Percentiles rank a stretch among this genome's conserved stretches.
phyloP scores from a whole-genome alignment of 139 green algal species.

The Micractinium sp. region DNA sequence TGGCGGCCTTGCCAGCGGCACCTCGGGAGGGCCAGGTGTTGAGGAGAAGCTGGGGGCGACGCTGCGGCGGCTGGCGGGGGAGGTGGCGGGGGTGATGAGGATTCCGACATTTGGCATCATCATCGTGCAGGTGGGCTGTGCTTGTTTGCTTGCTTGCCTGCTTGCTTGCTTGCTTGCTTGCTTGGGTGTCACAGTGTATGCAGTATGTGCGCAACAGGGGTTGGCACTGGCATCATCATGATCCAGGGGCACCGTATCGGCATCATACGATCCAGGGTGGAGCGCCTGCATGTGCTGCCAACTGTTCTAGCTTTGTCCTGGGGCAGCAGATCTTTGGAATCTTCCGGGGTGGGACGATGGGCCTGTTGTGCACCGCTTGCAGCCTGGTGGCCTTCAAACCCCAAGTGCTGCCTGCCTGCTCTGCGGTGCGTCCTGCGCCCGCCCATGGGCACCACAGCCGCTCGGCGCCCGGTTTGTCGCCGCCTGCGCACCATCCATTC shows the following conservation, averaged over 20 bases:
- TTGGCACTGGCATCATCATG: no score
- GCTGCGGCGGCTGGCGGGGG: constrained; percentile 12
- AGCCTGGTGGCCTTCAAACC: background rate
- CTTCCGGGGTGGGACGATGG: no score
- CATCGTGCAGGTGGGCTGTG: constrained; percentile 54
- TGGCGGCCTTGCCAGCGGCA: background rate
- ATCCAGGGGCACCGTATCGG: no score
- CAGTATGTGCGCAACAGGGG: no score
- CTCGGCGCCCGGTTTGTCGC: background rate
- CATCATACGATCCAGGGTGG: no score
- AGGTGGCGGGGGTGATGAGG: constrained; percentile 48
- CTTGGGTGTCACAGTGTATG: no score
- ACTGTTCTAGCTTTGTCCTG: no score
- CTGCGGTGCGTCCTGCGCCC: background rate
- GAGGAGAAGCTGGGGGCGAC: background rate
- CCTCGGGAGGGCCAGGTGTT: background rate
- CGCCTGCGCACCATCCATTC: background rate
- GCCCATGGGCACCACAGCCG: background rate
- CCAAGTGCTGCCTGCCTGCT: background rate
- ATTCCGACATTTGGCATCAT: constrained; percentile 65
- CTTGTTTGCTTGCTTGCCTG: background rate
- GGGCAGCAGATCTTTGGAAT: no score
- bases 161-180: background rate
- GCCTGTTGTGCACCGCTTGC: no score
- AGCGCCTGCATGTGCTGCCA: no score